phyloP scores from a whole-genome alignment of 2,329 filamentous ascomycete species.

The Bipolaris oryzae region DNA sequence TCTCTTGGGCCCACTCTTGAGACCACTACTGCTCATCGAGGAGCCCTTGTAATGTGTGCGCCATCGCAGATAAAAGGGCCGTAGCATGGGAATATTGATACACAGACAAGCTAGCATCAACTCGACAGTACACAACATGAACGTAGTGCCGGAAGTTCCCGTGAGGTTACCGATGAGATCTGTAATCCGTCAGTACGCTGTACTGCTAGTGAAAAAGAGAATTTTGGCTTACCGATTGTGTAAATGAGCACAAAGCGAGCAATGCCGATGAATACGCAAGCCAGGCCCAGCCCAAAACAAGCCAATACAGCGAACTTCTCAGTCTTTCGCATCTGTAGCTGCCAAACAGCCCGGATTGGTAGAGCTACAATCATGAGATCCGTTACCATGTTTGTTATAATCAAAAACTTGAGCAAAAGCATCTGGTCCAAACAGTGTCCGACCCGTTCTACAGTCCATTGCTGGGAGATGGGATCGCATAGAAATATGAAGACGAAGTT shows the following conservation, averaged over 20 bases:
- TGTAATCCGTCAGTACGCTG: conserved; percentile 5
- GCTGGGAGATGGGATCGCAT: conserved; percentile 32
- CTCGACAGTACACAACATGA: conserved; percentile 31
- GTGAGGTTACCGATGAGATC: conserved; percentile 30
- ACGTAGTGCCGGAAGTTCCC: conserved; percentile 29
- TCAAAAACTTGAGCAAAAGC: conserved; percentile 24
- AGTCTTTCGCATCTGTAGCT: conserved; percentile 31
- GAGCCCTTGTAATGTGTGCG: conserved; percentile 26
- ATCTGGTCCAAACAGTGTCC: conserved; percentile 34
- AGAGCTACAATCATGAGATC: conserved; percentile 26
- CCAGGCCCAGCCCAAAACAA: conserved; percentile 29
- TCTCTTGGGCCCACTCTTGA: conserved; percentile 10
- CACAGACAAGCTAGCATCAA: conserved; percentile 31
- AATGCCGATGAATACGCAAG: conserved; percentile 28
- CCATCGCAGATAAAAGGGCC: conserved; percentile 28
- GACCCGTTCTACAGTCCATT: conserved; percentile 28
- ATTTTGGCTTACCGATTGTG: conserved; percentile 16
- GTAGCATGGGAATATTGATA: conserved; percentile 33
- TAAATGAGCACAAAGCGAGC: conserved; percentile 29
- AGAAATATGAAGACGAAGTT: conserved; percentile 33
- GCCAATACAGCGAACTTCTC: conserved; percentile 30
- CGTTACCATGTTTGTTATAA: conserved; percentile 25
- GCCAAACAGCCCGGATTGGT: conserved; percentile 25
- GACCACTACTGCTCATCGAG: conserved; percentile 9
- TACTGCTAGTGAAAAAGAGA: too few species aligned